These are phyloP conservation scores for Fraxinus greggii DNA, from an alignment of 305 asterid genomes.

Conservation along the genomic window DNA sequence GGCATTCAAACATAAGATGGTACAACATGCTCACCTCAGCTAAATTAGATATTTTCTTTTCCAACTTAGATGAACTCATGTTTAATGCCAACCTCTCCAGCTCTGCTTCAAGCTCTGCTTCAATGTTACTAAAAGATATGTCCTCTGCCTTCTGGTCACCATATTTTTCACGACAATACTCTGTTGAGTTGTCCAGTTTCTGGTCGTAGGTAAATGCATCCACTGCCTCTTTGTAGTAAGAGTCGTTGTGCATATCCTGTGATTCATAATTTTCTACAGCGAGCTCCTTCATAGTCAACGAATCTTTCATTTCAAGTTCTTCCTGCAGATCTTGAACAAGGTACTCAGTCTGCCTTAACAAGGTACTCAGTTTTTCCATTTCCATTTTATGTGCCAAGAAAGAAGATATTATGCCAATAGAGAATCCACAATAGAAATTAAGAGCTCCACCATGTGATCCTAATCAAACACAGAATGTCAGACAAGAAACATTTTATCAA, in stretches of 20 bases:
- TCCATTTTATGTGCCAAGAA: conserved; percentile 53
- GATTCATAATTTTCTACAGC: conserved; percentile 58
- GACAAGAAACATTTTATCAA: conserved; percentile 14
- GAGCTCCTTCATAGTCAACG: conserved; percentile 76
- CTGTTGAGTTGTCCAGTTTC: conserved; percentile 20
- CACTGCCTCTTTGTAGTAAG: conserved; percentile 26
- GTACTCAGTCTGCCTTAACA: conserved; percentile 62
- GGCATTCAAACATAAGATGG: background rate
- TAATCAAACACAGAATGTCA: conserved; percentile 36
- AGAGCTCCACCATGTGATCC: conserved; percentile 50
- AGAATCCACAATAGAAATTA: conserved; percentile 64
- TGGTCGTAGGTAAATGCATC: conserved; percentile 33
- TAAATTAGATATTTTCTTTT: conserved; percentile 38
- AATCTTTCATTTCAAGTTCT: conserved; percentile 89
- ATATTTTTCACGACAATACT: conserved; percentile 23
- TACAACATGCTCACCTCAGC: conserved; percentile 49
- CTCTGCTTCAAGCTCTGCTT: conserved; percentile 97
- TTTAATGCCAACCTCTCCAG: conserved; percentile 73
- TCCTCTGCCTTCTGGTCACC: conserved; percentile 44
- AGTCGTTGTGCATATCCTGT: conserved; percentile 39
- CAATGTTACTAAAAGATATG: conserved; percentile 67
- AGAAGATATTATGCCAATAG: conserved; percentile 63
- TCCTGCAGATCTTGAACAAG: conserved; percentile 90
- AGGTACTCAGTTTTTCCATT: conserved; percentile 45
- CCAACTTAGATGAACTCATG: conserved; percentile 53